Evolutionary conservation across 257 asterid genomes (phyloP).

Genomic region (Petunia axillaris): DNA sequence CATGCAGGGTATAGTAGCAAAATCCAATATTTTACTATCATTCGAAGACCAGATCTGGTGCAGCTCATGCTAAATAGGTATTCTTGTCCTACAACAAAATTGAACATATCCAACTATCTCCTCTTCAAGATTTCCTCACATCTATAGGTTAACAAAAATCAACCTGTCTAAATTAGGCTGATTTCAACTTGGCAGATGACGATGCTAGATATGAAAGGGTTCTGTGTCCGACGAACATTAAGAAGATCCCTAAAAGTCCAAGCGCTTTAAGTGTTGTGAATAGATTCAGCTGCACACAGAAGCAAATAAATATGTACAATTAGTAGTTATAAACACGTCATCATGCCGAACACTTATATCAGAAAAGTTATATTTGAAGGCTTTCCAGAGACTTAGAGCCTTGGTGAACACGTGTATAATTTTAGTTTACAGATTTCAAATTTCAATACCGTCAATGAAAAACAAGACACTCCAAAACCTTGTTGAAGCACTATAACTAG

Average conservation of each 20-base stretch:
- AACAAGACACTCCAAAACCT: constrained; percentile 8
- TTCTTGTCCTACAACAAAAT: constrained; percentile 14
- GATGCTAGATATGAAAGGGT: constrained; percentile 86
- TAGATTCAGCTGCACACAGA: constrained; percentile 74
- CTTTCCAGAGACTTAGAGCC: not conserved
- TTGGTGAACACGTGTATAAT: not conserved
- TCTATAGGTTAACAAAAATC: not conserved
- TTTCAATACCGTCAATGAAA: not conserved
- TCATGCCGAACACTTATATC: not conserved
- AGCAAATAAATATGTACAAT: constrained; percentile 10
- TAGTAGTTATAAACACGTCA: constrained; percentile 14
- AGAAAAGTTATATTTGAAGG: not conserved
- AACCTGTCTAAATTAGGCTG: constrained; percentile 47
- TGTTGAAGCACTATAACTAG: not conserved
- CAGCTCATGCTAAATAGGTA: not conserved
- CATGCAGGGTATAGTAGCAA: constrained; percentile 2
- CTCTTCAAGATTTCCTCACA: not conserved
- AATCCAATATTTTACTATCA: not conserved
- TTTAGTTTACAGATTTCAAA: not conserved
- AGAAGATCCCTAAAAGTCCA: constrained; percentile 78
- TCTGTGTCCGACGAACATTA: constrained; percentile 89
- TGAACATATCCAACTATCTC: constrained; percentile 18
- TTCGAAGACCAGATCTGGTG: constrained; percentile 19
- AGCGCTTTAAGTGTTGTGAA: constrained; percentile 91
- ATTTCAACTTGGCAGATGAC: constrained; percentile 78